Percentiles rank a stretch among this genome's conserved stretches.
Conservation (phyloP, 306 rosid genomes). For the Cicer yamashitae region DNA sequence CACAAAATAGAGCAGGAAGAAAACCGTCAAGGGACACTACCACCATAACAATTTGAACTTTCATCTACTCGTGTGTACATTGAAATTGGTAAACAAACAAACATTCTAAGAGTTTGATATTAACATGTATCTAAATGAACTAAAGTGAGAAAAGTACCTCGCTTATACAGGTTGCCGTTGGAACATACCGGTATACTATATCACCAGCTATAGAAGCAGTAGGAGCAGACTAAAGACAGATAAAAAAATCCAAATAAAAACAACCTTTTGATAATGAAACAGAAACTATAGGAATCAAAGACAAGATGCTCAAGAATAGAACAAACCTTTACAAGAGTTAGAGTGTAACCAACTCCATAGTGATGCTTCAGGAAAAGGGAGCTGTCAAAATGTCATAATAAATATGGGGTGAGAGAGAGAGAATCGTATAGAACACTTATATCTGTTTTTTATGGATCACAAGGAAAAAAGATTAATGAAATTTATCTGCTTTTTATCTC, state of each 20-base stretch:
- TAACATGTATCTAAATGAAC: constrained; percentile 17
- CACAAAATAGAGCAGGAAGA: not conserved
- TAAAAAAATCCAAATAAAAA: constrained; percentile 36
- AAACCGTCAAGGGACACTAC: constrained; percentile 8
- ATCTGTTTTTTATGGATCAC: not conserved
- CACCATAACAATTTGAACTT: constrained; percentile 5
- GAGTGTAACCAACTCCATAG: constrained; percentile 95
- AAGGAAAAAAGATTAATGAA: not conserved
- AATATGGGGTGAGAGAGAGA: constrained; percentile 25
- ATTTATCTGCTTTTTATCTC: too few species aligned
- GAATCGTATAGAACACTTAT: constrained; percentile 12
- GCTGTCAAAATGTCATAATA: constrained; percentile 58
- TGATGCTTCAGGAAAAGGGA: constrained; percentile 96
- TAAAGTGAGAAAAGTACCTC: constrained; percentile 67
- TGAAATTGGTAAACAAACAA: constrained; percentile 31
- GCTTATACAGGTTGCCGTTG: constrained; percentile 90
- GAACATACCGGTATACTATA: constrained; percentile 82
- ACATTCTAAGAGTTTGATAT: not conserved
- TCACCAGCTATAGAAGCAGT: constrained; percentile 85
- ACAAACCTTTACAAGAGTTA: constrained; percentile 89
- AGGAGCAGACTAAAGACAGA: constrained; percentile 78
- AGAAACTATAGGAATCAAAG: constrained; percentile 36
- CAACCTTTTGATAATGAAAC: constrained; percentile 33
- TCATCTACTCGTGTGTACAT: not conserved
- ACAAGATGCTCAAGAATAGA: constrained; percentile 38